These are phyloP conservation scores for Fusarium verrucosum DNA, from an alignment of 2,329 filamentous ascomycete species.

Conservation along the genomic window DNA sequence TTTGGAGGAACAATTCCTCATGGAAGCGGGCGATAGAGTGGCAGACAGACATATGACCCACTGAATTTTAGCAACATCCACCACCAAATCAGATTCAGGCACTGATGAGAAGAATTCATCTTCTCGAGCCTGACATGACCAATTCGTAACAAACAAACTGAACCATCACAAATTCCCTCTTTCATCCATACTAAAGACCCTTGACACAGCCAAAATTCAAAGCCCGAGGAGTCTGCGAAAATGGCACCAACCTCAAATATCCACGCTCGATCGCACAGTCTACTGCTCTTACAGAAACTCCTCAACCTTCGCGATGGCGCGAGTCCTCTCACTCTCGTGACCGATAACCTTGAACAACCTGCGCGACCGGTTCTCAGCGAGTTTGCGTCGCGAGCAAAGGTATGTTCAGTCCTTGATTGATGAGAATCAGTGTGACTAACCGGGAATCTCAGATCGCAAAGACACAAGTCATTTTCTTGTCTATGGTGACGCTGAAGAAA, in stretches of 20 bases:
- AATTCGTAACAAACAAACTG: not conserved
- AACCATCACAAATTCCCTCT: no score
- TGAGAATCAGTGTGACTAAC: conserved; percentile 2
- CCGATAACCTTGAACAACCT: conserved; percentile 87
- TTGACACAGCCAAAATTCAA: not conserved
- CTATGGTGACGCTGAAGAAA: conserved; percentile 76
- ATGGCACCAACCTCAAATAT: conserved; percentile 68
- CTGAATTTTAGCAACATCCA: conserved; percentile 33
- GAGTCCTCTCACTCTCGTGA: conserved; percentile 85
- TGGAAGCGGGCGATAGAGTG: conserved; percentile 1
- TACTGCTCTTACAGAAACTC: conserved; percentile 84
- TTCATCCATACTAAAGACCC: no score
- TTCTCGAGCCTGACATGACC: not conserved
- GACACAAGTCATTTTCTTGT: conserved; percentile 77
- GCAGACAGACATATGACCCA: conserved; percentile 23
- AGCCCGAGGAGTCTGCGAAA: not conserved
- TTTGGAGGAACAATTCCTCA: not conserved
- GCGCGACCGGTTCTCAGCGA: conserved; percentile 75
- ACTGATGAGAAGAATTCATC: conserved; percentile 6
- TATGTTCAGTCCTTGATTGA: conserved; percentile 44
- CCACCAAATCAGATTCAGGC: conserved; percentile 17
- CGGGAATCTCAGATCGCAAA: conserved; percentile 61
- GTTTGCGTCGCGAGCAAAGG: conserved; percentile 79
- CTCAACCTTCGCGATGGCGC: conserved; percentile 80
- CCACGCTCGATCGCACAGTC: conserved; percentile 83